Conservation (phyloP, 768 basidiomycete genomes). For the Lactifluus volemus region DNA sequence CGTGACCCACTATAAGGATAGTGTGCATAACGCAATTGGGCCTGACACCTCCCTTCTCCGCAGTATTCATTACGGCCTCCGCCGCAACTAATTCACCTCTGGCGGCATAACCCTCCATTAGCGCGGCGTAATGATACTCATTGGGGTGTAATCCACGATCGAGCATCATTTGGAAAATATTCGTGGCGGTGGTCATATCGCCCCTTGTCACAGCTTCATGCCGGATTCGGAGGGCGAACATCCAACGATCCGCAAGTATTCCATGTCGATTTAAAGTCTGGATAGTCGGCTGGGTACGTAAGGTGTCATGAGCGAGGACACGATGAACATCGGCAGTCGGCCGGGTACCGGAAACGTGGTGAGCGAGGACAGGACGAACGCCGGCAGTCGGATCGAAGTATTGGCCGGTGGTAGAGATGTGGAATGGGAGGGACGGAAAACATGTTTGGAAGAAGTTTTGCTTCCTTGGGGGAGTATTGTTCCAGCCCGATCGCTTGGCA, state of each 20-base stretch:
- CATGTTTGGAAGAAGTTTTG: not conserved
- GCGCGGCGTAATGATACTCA: slow-evolving; percentile 59
- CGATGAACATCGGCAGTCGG: slow-evolving; percentile 32
- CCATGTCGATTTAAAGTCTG: slow-evolving; percentile 39
- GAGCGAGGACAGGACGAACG: slow-evolving; percentile 29
- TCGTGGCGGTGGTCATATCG: slow-evolving; percentile 43
- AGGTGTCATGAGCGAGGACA: slow-evolving; percentile 24
- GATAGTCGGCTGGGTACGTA: slow-evolving; percentile 34
- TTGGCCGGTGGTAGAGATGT: not conserved
- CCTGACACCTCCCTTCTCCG: slow-evolving; percentile 39
- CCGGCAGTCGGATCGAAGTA: slow-evolving; percentile 45
- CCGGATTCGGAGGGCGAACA: slow-evolving; percentile 53
- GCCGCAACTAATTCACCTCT: slow-evolving; percentile 54
- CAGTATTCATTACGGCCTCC: slow-evolving; percentile 44
- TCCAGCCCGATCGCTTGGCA: slow-evolving; percentile 16
- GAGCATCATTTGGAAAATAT: slow-evolving; percentile 50
- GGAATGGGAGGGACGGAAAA: not conserved
- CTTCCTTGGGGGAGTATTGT: slow-evolving; percentile 31
- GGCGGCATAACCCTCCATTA: slow-evolving; percentile 66
- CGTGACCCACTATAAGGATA: slow-evolving; percentile 65
- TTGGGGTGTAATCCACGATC: slow-evolving; percentile 63
- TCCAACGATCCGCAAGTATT: slow-evolving; percentile 47
- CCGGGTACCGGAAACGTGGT: slow-evolving; percentile 27
- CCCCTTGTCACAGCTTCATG: slow-evolving; percentile 47
- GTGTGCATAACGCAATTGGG: slow-evolving; percentile 68